Conservation (phyloP, 192 early-diverging fungal genomes). For the Thamnidium elegans region DNA sequence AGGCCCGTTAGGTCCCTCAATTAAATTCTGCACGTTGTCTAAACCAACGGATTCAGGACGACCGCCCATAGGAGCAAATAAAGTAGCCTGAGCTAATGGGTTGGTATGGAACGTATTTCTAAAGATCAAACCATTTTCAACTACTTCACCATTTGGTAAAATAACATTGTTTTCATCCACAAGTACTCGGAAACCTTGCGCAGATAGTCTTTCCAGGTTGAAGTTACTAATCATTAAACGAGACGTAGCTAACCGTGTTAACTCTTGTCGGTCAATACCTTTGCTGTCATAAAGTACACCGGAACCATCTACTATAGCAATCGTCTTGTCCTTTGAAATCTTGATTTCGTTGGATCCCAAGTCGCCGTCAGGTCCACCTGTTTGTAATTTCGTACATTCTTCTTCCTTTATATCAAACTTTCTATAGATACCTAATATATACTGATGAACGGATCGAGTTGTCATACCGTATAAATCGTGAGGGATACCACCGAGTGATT, state of each 20-base stretch:
- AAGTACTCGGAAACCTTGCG: slow-evolving; percentile 91
- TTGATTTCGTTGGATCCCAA: slow-evolving; percentile 98
- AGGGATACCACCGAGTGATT: slow-evolving; percentile 93
- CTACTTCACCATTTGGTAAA: slow-evolving; percentile 82
- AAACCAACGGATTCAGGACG: slow-evolving; percentile 96
- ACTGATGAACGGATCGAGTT: slow-evolving; percentile 97
- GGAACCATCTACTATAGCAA: slow-evolving; percentile 92
- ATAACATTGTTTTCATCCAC: slow-evolving; percentile 89
- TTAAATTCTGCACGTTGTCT: slow-evolving; percentile 76
- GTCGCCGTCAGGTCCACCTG: slow-evolving; percentile 98
- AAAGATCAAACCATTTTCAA: slow-evolving; percentile 89
- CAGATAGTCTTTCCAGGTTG: slow-evolving; percentile 72
- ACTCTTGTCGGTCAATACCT: slow-evolving; percentile 88
- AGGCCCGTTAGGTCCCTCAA: slow-evolving; percentile 57
- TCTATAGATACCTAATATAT: slow-evolving; percentile 93
- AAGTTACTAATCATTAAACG: slow-evolving; percentile 91
- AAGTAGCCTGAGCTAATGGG: slow-evolving; percentile 73
- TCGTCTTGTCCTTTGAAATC: slow-evolving; percentile 95
- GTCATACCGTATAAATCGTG: slow-evolving; percentile 99
- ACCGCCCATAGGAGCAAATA: slow-evolving; percentile 98
- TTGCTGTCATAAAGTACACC: slow-evolving; percentile 92
- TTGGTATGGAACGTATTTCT: slow-evolving; percentile 96
- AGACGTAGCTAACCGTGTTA: slow-evolving; percentile 74
- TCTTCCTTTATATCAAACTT: slow-evolving; percentile 82
- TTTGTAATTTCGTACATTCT: slow-evolving; percentile 87